Evolutionary conservation across 2,329 filamentous ascomycete genomes (phyloP).

Genomic region (Emmonsiellopsis sp.): DNA sequence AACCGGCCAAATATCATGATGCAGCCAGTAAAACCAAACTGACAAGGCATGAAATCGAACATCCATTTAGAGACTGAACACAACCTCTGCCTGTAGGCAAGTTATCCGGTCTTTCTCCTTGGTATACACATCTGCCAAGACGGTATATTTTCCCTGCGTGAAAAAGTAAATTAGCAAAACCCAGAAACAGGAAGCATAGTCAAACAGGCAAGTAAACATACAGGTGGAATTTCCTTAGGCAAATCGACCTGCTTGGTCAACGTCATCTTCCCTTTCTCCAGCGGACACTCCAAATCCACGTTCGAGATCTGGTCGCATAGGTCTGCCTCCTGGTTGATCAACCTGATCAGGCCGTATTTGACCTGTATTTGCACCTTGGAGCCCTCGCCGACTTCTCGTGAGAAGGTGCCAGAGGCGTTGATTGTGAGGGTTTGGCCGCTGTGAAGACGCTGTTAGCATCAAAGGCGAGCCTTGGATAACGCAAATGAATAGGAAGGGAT

Average conservation of each 20-base stretch:
- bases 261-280: conserved; percentile 65
- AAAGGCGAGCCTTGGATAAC: neutral
- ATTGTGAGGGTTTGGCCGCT: conserved; percentile 74
- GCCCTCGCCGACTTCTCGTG: conserved; percentile 62
- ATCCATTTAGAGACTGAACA: conserved; percentile 3
- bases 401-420: conserved; percentile 65
- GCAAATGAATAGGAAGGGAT: neutral
- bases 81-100: conserved; percentile 60
- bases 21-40: neutral
- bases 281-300: conserved; percentile 79
- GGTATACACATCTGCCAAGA: conserved; percentile 75
- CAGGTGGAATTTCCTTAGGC: conserved; percentile 77
- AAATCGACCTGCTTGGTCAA: conserved; percentile 77
- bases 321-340: conserved; percentile 71
- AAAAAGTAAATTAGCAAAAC: conserved; percentile 3
- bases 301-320: conserved; percentile 84
- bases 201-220: conserved; percentile 38
- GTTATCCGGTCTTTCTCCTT: conserved; percentile 66
- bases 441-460: conserved; percentile 4
- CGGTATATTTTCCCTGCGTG: conserved; percentile 73
- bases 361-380: conserved; percentile 76
- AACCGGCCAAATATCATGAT: neutral
- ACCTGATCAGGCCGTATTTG: conserved; percentile 87
- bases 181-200: conserved; percentile 3
- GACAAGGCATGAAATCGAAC: neutral